Conservation (phyloP, 768 basidiomycete species). For the Gymnopilus dilepis region DNA sequence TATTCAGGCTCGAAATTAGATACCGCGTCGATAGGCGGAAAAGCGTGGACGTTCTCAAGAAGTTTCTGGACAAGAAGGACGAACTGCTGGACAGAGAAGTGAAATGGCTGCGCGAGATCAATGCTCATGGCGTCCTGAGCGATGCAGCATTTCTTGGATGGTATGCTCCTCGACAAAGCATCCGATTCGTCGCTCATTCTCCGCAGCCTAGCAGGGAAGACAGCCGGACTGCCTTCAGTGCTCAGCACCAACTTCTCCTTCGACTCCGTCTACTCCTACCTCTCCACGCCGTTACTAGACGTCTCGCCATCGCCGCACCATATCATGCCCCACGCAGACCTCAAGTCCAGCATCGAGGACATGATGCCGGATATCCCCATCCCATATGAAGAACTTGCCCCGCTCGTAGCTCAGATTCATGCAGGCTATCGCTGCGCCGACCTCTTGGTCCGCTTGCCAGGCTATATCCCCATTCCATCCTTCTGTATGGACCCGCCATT, state of each 20-base stretch:
- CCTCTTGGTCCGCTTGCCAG: constrained; percentile 71
- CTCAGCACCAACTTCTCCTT: constrained; percentile 86
- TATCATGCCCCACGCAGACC: constrained; percentile 10
- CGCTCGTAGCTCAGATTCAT: constrained; percentile 68
- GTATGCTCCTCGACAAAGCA: constrained; percentile 40
- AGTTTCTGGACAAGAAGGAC: constrained; percentile 63
- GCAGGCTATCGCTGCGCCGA: constrained; percentile 74
- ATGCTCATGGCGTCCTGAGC: constrained; percentile 67
- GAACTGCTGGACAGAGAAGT: constrained; percentile 57
- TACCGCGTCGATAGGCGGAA: constrained; percentile 76
- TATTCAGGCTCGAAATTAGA: constrained; percentile 36
- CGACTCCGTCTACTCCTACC: constrained; percentile 82
- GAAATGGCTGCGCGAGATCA: constrained; percentile 57
- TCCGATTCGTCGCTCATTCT: neutral
- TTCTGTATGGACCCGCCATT: constrained; percentile 58
- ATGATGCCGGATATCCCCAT: constrained; percentile 61
- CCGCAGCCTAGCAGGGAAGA: constrained; percentile 66
- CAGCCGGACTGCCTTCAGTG: constrained; percentile 67
- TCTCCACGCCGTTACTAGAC: constrained; percentile 63
- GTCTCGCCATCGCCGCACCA: constrained; percentile 25
- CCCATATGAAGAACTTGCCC: constrained; percentile 49
- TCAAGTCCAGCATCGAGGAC: constrained; percentile 27
- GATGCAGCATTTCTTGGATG: constrained; percentile 83
- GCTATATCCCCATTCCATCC: constrained; percentile 78
- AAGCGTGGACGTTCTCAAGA: constrained; percentile 65